These are phyloP conservation scores for Millerozyma miso DNA, from an alignment of 805 yeast genomes.

Conservation along the genomic window DNA sequence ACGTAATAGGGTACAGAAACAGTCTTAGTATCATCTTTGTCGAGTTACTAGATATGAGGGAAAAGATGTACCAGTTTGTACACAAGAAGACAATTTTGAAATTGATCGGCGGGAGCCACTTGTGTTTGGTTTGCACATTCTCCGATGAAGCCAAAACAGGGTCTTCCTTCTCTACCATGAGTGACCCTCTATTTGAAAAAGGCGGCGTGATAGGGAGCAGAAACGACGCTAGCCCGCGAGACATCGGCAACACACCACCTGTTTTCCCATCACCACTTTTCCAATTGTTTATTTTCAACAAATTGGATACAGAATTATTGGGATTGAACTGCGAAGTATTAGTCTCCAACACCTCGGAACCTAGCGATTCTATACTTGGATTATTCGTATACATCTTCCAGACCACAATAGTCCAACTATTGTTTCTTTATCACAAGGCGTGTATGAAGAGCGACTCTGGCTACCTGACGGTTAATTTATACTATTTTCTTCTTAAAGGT, in stretches of 20 bases:
- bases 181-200: constrained; percentile 27
- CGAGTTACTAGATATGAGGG: constrained; percentile 78
- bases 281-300: constrained; percentile 17
- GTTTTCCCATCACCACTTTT: constrained; percentile 1
- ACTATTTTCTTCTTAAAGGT: neutral
- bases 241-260: constrained; percentile 5
- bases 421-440: too few relatives aligned
- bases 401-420: too few relatives aligned
- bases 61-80: constrained; percentile 70
- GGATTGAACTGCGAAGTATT: constrained; percentile 27
- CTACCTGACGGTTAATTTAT: too few relatives aligned
- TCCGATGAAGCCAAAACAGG: constrained; percentile 1
- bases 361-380: constrained; percentile 11
- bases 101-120: constrained; percentile 23
- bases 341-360: neutral
- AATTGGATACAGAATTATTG: constrained; percentile 31
- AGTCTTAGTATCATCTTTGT: constrained; percentile 69
- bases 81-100: constrained; percentile 44
- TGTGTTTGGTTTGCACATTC: neutral
- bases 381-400: constrained; percentile 10
- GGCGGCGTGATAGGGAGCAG: constrained; percentile 33
- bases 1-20: constrained; percentile 79
- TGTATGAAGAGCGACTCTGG: too few relatives aligned
- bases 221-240: constrained; percentile 13
- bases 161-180: constrained; percentile 19